Evolutionary conservation across 148 eudicot genomes (phyloP).

Genomic region (Mesembryanthemum crystallinum): DNA sequence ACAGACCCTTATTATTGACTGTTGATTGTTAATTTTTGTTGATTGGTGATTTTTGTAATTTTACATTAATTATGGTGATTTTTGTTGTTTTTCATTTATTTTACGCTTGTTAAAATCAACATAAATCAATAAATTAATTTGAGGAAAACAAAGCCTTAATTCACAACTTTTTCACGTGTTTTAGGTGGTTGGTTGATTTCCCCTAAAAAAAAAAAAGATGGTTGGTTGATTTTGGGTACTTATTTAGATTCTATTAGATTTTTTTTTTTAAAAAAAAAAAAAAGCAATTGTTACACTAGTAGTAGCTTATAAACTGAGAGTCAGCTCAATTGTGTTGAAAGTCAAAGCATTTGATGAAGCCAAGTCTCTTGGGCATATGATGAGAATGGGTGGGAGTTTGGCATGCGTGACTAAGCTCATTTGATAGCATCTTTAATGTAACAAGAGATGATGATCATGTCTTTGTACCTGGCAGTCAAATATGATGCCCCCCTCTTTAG

Average conservation of each 20-base stretch:
- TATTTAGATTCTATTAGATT: background rate
- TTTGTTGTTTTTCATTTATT: no score
- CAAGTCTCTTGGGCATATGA: background rate
- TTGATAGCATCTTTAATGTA: background rate
- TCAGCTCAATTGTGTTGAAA: background rate
- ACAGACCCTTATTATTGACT: no score
- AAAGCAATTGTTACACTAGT: no score
- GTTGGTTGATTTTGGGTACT: no score
- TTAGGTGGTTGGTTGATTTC: background rate
- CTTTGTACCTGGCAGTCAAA: constrained; percentile 3
- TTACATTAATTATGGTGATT: no score
- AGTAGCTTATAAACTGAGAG: background rate
- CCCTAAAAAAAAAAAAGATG: no score
- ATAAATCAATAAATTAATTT: no score
- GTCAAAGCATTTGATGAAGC: background rate
- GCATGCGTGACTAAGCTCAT: background rate
- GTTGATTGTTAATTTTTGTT: no score
- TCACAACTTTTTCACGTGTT: background rate
- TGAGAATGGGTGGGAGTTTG: constrained; percentile 9
- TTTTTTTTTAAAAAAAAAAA: background rate
- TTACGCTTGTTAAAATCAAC: no score
- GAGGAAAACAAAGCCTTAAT: no score
- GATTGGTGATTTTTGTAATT: no score
- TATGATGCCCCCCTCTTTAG: background rate
- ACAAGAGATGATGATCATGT: background rate